Evolutionary conservation across 1,284 basidiomycete genomes (phyloP), one percentile per base, ranked within the genome.

Genomic region (Agroathelia rolfsii): DNA sequence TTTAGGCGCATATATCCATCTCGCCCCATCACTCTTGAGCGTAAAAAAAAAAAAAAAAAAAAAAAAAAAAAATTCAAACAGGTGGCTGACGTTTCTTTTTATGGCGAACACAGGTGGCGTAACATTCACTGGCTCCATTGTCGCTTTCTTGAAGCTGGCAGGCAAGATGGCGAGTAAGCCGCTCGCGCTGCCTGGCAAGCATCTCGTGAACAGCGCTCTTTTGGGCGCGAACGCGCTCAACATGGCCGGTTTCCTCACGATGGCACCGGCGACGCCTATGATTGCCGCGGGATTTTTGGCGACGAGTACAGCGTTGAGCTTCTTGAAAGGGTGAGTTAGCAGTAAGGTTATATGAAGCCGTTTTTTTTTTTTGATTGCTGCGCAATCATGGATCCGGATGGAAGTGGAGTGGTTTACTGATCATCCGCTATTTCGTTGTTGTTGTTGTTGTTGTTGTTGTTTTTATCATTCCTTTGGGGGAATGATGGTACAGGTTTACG

Each of bases 111-210:
- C 31, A 68, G 73, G 75, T 55, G 78, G 77, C 41, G 61, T 83
- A 24, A 84, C 82, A 2, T 86, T 84, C 47, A 82, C 81, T 15
- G 85, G 85, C 14, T 87, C 83, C 4, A 74, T 89, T 34, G 81
- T 89, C n/a, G 85, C 85, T 1, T 89, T 87, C 67, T 56, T 88
- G 32, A 89, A 89, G 52, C 64, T 89, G 22, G 83, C 83, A 1
- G 85, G 80, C 5, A 72, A 69, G 39, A 81, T 88, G 71, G 66
- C 77, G 6, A 83, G 79, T 28, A 73, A 66, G 42, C 78, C 85
- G 1, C 55, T 87, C 14, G 57, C 64, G 16, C 62, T 89, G 18
- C 84, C 83, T 5, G 82, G 72, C 21, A 74, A 79, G 42, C 86
- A 89, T 48, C 41, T 86, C 6, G 63, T 87, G 45, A 89, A 89